Evolutionary conservation across 441 rosid species (phyloP), one percentile per base, ranked within the genome.

Genomic region (Viola pubescens): DNA sequence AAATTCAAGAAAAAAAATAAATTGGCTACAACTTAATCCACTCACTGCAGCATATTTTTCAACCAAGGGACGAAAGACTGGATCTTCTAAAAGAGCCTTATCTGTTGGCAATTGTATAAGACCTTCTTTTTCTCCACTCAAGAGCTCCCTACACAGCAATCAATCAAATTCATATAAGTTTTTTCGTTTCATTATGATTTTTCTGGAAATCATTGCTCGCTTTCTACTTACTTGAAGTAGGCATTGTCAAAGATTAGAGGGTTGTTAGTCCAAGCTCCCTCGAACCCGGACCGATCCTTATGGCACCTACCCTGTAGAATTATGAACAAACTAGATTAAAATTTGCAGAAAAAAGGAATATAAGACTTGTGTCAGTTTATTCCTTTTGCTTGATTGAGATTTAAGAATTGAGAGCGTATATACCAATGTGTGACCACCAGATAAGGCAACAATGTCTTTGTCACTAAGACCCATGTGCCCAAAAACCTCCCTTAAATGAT

Each of bases 361-460:
- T 19, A 19, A 19, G 26, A 19, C n/a, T 19, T 19, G 26, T 19
- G 26, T 19, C 26, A 19, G 1, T 1, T 19, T 19, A 0, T 19
- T 19, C 1, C 26, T 19, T 19, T 19, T 19, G n/a, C 26, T 19
- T 19, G 26, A 1, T 19, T 19, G 26, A 19, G 26, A 19, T 19
- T 19, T 19, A 19, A 19, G 26, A 19, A 19, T 19, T 19, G 43
- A 37, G 3, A 12, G 11, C 19, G 37, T 11, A 38, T 13, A 37
- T 39, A 84, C 97, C 88, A 92, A 68, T 56, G 98, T 89, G 76
- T 92, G 98, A 59, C 83, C 98, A 55, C 98, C 97, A 48, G 98
- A 92, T 9, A 92, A 69, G 19, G 81, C 95, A 51, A 89, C 98
- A 52, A 92, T 89, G 56, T 89, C 96, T 68, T 79, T 75, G 78